A percentile compares a stretch with the other conserved stretches of the same genome.
Conservation (phyloP, 768 basidiomycete species). For the Clitopilus passeckerianus region DNA sequence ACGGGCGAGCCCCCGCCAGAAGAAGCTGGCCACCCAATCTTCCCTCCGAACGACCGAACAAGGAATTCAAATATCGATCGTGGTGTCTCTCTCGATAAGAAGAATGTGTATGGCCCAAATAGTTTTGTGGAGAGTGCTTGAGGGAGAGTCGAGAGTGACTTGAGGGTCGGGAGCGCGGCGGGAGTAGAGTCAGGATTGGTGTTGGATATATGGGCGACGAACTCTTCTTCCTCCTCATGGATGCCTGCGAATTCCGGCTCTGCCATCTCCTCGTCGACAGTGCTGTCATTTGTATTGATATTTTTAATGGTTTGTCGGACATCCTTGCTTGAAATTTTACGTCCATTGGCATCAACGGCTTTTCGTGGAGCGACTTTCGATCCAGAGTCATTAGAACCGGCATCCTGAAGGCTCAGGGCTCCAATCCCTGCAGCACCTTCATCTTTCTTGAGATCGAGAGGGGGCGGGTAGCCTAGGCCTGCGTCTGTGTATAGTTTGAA, state of each 20-base stretch:
- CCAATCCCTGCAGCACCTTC: slow-evolving; percentile 85
- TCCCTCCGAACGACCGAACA: slow-evolving; percentile 87
- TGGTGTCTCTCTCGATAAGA: slow-evolving; percentile 89
- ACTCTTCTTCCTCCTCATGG: slow-evolving; percentile 56
- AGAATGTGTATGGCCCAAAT: slow-evolving; percentile 87
- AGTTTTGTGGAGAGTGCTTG: slow-evolving; percentile 55
- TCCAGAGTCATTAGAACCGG: slow-evolving; percentile 24
- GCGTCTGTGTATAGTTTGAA: slow-evolving; percentile 98
- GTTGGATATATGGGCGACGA: slow-evolving; percentile 55
- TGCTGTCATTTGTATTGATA: slow-evolving; percentile 28
- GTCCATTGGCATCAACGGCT: slow-evolving; percentile 38
- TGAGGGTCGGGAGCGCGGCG: slow-evolving; percentile 58
- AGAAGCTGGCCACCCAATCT: slow-evolving; percentile 83
- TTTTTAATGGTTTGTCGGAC: slow-evolving; percentile 61
- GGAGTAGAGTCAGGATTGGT: slow-evolving; percentile 38
- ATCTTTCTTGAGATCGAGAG: slow-evolving; percentile 76
- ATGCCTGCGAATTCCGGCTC: slow-evolving; percentile 21
- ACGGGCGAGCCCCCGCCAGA: slow-evolving; percentile 80
- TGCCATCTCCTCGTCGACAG: slow-evolving; percentile 30
- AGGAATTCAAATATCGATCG: slow-evolving; percentile 92
- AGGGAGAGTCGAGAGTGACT: slow-evolving; percentile 56
- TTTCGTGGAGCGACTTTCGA: slow-evolving; percentile 39
- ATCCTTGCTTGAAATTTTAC: slow-evolving; percentile 43
- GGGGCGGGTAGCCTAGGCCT: slow-evolving; percentile 93
- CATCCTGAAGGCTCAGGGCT: slow-evolving; percentile 67